Percentiles rank a stretch among this genome's conserved stretches.
phyloP scores from a whole-genome alignment of 2,329 filamentous ascomycete genomes.

The Aschersonia sp. region DNA sequence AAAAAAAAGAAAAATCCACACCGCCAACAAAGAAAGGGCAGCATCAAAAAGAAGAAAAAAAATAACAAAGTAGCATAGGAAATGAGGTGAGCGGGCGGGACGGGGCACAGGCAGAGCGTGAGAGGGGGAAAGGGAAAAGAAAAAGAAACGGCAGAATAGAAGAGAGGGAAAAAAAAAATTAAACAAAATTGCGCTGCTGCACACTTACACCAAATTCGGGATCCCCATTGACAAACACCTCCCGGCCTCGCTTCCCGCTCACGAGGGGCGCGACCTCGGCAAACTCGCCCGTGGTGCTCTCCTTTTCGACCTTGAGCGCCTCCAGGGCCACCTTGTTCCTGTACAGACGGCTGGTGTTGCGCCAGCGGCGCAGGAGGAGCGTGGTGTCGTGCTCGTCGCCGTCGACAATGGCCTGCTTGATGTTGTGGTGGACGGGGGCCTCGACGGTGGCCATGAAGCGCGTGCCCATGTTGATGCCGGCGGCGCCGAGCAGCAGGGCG shows the following conservation, averaged over 20 bases:
- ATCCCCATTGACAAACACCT: conserved; percentile 89
- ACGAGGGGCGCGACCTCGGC: conserved; percentile 75
- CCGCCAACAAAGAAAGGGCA: background rate
- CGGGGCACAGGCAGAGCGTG: background rate
- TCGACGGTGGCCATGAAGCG: conserved; percentile 95
- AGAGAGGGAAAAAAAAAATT: background rate
- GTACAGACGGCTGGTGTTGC: conserved; percentile 79
- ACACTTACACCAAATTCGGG: conserved; percentile 69
- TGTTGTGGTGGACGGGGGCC: conserved; percentile 79
- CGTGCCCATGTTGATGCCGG: conserved; percentile 97
- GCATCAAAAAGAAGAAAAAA: no score
- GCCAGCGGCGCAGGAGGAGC: conserved; percentile 78
- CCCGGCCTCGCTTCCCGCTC: conserved; percentile 75
- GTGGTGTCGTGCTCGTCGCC: conserved; percentile 85
- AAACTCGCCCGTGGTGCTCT: conserved; percentile 76
- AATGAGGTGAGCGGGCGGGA: background rate
- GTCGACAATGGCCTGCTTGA: conserved; percentile 84
- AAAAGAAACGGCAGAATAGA: background rate
- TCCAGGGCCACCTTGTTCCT: conserved; percentile 77
- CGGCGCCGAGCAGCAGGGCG: conserved; percentile 76
- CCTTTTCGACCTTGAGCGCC: conserved; percentile 69
- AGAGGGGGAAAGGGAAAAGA: background rate
- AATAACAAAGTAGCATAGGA: no score
- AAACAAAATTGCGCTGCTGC: background rate
- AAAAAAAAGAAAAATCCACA: background rate